Evolutionary conservation across 2,329 filamentous ascomycete genomes (phyloP), one percentile per base, ranked within the genome.

Genomic region (Botrytis sinoallii): DNA sequence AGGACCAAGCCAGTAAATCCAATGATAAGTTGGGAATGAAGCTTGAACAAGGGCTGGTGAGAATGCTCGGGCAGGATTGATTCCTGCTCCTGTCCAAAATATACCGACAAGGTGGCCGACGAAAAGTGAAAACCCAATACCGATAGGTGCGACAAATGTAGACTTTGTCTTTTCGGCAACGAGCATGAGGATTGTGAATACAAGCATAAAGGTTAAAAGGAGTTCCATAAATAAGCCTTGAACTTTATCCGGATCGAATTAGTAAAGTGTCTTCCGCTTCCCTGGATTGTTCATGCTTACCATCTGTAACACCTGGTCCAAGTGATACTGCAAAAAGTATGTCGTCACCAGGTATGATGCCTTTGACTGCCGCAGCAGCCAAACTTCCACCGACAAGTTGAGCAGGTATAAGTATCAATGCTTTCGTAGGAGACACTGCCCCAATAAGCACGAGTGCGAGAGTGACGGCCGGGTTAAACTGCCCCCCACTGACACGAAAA

Each of bases 161-260:
- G 82, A 84, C 29, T 76, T 77, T 0, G 71, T 69, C 35, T 73
- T 73, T 16, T 73, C 64, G 5, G 55, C 52, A 7, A 76, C 77
- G 29, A 86, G 80, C 84, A 86, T 85, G 74, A 86, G 85, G 52
- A 86, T 85, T 46, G 84, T 84, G 68, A 86, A 84, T 18, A 85
- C 82, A 44, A 86, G 76, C 73, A 85, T 82, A 7, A 84, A 83
- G 10, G 85, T 86, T 4, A 86, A 77, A 32, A 86, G 80, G 69
- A 84, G 83, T 76, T 86, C 85, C 32, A 86, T 84, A 75, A 86
- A 84, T 42, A 85, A 77, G 14, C 84, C 85, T 74, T 85, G 84
- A 2, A 55, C 71, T 69, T 12, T 3, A 22, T n/a, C 4, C 7
- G 7, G 32, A 32, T n/a, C 10, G 48, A 61, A 32, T 73, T 42